phyloP scores from a whole-genome alignment of 768 basidiomycete genomes.

The Suillus subaureus region DNA sequence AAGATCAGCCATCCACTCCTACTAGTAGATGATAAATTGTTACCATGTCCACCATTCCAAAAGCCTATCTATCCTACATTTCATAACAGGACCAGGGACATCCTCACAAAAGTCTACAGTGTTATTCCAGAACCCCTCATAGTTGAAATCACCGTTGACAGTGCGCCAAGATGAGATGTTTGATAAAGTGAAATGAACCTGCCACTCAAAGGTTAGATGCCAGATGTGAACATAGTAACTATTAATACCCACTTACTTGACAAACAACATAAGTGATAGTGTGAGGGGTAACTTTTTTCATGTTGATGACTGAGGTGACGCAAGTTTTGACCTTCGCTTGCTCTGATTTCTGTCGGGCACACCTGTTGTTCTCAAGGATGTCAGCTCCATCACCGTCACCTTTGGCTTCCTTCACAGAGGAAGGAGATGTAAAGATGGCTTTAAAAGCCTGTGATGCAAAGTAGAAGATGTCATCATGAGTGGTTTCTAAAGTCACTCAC shows the following conservation, averaged over 20 bases:
- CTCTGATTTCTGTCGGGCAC: not conserved
- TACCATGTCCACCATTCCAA: constrained; percentile 4
- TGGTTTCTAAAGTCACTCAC: no score
- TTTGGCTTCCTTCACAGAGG: constrained; percentile 6
- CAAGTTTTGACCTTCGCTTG: not conserved
- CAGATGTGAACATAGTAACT: no score
- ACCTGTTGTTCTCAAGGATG: not conserved
- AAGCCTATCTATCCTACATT: not conserved
- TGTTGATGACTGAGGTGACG: constrained; percentile 12
- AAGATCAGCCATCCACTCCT: not conserved
- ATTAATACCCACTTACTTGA: constrained; percentile 14
- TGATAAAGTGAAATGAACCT: constrained; percentile 20
- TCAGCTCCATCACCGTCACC: constrained; percentile 2
- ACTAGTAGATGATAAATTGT: not conserved
- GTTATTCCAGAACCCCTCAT: constrained; percentile 24
- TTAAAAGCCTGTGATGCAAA: constrained; percentile 12
- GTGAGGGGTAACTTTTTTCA: constrained; percentile 13
- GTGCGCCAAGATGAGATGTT: constrained; percentile 14
- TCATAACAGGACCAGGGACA: constrained; percentile 10
- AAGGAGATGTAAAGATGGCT: constrained; percentile 18
- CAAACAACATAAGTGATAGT: constrained; percentile 23
- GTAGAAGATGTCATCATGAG: no score
- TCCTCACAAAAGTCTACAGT: constrained; percentile 30
- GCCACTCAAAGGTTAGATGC: no score
- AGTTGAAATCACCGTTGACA: constrained; percentile 21